A percentile compares a stretch with the other conserved stretches of the same genome.
phyloP scores from a whole-genome alignment of 2,329 filamentous ascomycete species.

The Sclerotinia borealis region DNA sequence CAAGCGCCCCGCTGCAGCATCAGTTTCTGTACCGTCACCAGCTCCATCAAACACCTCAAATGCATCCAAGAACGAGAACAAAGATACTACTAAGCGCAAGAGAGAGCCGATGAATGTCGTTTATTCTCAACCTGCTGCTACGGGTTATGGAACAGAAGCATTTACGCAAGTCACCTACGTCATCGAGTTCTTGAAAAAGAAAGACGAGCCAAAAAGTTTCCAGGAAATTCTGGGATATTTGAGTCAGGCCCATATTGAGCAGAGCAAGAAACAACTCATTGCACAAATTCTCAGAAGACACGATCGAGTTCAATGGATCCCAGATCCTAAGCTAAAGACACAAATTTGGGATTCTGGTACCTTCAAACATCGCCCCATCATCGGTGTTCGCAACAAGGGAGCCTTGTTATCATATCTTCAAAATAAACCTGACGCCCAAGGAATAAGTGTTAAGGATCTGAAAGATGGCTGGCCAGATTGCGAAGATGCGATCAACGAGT shows the following conservation, averaged over 20 bases:
- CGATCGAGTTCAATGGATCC: constrained; percentile 51
- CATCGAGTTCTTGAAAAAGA: constrained; percentile 73
- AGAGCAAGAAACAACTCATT: constrained; percentile 58
- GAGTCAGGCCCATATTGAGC: constrained; percentile 58
- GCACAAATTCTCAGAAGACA: constrained; percentile 62
- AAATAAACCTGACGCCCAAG: constrained; percentile 71
- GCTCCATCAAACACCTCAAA: constrained; percentile 51
- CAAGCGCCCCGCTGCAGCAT: constrained; percentile 45
- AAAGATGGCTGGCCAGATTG: constrained; percentile 94
- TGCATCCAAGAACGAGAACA: constrained; percentile 46
- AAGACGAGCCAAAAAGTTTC: constrained; percentile 62
- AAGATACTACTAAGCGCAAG: constrained; percentile 56
- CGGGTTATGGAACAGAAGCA: constrained; percentile 70
- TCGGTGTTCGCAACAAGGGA: constrained; percentile 72
- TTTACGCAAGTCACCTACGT: constrained; percentile 86
- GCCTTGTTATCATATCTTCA: constrained; percentile 78
- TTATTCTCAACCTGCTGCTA: constrained; percentile 72
- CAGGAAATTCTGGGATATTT: constrained; percentile 75
- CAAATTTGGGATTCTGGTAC: constrained; percentile 62
- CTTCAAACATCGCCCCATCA: constrained; percentile 79
- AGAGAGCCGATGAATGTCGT: constrained; percentile 51
- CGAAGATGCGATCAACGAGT: constrained; percentile 66
- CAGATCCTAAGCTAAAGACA: constrained; percentile 53
- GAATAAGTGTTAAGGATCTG: constrained; percentile 79
- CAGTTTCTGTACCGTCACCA: constrained; percentile 53